Percentiles rank a stretch among this genome's conserved stretches.
These are phyloP conservation scores for Zoysia japonica DNA, from an alignment of 176 grass and related monocot species.

Conservation along the genomic window DNA sequence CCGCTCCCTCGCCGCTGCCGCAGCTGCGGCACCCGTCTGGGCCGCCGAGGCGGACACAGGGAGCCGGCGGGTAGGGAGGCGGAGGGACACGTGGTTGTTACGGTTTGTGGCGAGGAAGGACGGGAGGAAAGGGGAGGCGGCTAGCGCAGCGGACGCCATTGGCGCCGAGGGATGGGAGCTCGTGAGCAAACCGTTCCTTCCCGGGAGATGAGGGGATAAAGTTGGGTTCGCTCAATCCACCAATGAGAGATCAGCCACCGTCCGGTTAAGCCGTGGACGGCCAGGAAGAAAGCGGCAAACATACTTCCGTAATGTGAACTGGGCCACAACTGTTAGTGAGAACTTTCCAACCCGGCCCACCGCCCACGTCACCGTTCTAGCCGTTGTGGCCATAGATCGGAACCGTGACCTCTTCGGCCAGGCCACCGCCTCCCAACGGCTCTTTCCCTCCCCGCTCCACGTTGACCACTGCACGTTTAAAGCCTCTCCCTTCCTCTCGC, in stretches of 20 bases:
- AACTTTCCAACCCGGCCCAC: too few relatives aligned
- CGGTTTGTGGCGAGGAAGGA: background rate
- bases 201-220: slow-evolving; percentile 33
- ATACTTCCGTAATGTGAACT: background rate
- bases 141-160: slow-evolving; percentile 51
- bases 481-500: slow-evolving; percentile 16
- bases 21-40: slow-evolving; percentile 32
- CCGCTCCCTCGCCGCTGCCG: slow-evolving; percentile 43
- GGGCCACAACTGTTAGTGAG: background rate
- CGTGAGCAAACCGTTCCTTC: background rate
- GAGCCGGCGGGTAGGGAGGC: slow-evolving; percentile 12
- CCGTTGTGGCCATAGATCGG: background rate
- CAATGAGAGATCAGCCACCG: background rate
- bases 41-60: background rate
- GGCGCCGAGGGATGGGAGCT: slow-evolving; percentile 18
- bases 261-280: slow-evolving; percentile 7
- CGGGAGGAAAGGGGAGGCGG: slow-evolving; percentile 38
- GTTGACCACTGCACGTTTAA: slow-evolving; percentile 42
- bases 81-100: background rate
- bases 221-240: slow-evolving; percentile 3
- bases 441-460: slow-evolving; percentile 43
- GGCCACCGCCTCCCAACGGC: slow-evolving; percentile 37
- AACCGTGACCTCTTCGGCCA: background rate
- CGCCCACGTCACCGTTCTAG: background rate
- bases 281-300: background rate